Evolutionary conservation across 352 stramenopile species (phyloP).

Genomic region (Globisporangium okanoganense): DNA sequence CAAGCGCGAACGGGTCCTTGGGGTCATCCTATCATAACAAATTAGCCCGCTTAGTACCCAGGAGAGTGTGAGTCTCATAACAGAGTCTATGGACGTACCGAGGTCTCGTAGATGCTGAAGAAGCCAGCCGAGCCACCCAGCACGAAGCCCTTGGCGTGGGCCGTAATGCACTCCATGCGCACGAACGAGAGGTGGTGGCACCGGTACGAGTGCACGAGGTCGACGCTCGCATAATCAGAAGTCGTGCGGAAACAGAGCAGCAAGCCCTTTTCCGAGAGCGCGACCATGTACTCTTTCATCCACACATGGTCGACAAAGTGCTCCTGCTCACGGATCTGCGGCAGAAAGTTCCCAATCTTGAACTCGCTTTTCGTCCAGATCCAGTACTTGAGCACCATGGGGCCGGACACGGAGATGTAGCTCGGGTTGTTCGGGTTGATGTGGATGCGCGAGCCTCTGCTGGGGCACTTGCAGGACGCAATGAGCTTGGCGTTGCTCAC

Average conservation of each 20-base stretch:
- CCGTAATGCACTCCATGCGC: conserved; percentile 63
- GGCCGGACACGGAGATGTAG: conserved; percentile 74
- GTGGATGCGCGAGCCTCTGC: conserved; percentile 55
- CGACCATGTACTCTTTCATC: conserved; percentile 68
- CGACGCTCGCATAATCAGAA: conserved; percentile 42
- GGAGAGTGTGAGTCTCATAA: neutral
- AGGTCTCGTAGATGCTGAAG: conserved; percentile 74
- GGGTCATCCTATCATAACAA: conserved; percentile 46
- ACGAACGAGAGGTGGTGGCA: conserved; percentile 69
- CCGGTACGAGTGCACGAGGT: conserved; percentile 61
- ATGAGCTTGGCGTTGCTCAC: conserved; percentile 72
- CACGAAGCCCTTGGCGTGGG: conserved; percentile 71
- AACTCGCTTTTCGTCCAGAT: conserved; percentile 75
- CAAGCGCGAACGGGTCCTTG: conserved; percentile 77
- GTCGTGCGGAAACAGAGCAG: conserved; percentile 61
- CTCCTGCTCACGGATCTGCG: conserved; percentile 70
- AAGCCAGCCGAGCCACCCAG: conserved; percentile 64
- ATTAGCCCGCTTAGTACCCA: neutral
- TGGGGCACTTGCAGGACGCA: conserved; percentile 63
- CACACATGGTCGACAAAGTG: conserved; percentile 82
- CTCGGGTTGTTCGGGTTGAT: conserved; percentile 66
- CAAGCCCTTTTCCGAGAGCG: conserved; percentile 62
- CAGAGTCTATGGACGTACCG: conserved; percentile 25
- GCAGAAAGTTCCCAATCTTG: conserved; percentile 74
- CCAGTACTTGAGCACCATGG: conserved; percentile 77